phyloP scores from a whole-genome alignment of 106 monocot species.

The Narthecium ossifragum region DNA sequence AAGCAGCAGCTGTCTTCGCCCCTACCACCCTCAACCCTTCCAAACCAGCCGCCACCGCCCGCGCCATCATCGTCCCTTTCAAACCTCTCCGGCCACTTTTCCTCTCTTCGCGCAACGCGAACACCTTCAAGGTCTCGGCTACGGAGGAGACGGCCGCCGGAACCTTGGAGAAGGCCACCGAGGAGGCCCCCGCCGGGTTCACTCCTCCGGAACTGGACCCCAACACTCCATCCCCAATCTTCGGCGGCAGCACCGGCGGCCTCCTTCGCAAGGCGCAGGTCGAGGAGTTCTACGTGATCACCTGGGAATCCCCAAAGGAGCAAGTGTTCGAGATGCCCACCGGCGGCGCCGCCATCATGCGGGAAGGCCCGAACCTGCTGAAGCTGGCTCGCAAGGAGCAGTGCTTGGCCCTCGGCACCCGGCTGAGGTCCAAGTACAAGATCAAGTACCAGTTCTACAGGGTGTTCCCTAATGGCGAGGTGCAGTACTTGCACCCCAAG shows the following conservation, averaged over 20 bases:
- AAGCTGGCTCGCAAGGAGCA: slow-evolving; percentile 96
- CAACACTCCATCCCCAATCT: slow-evolving; percentile 90
- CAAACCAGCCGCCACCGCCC: slow-evolving; percentile 13
- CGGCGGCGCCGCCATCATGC: slow-evolving; percentile 90
- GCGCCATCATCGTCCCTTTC: slow-evolving; percentile 7
- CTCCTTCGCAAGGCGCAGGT: slow-evolving; percentile 93
- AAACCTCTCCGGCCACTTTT: slow-evolving; percentile 4
- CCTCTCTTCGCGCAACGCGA: not conserved
- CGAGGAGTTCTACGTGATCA: slow-evolving; percentile 96
- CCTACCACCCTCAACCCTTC: slow-evolving; percentile 14
- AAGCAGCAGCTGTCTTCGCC: slow-evolving; percentile 2
- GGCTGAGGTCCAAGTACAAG: slow-evolving; percentile 94
- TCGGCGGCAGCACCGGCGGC: slow-evolving; percentile 90
- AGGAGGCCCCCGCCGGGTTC: slow-evolving; percentile 54
- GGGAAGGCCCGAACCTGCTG: slow-evolving; percentile 87
- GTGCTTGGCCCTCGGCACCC: slow-evolving; percentile 84
- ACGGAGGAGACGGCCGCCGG: slow-evolving; percentile 8
- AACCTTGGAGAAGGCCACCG: slow-evolving; percentile 3
- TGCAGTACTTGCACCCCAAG: slow-evolving; percentile 97
- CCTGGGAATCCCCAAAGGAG: slow-evolving; percentile 91
- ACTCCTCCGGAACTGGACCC: slow-evolving; percentile 88
- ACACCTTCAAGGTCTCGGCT: not conserved
- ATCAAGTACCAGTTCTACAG: slow-evolving; percentile 96
- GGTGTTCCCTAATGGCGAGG: slow-evolving; percentile 96
- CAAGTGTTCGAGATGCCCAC: slow-evolving; percentile 99